A percentile compares a stretch with the other conserved stretches of the same genome.
Conservation (phyloP, 768 basidiomycete genomes). For the Xerocomus potaroensis region DNA sequence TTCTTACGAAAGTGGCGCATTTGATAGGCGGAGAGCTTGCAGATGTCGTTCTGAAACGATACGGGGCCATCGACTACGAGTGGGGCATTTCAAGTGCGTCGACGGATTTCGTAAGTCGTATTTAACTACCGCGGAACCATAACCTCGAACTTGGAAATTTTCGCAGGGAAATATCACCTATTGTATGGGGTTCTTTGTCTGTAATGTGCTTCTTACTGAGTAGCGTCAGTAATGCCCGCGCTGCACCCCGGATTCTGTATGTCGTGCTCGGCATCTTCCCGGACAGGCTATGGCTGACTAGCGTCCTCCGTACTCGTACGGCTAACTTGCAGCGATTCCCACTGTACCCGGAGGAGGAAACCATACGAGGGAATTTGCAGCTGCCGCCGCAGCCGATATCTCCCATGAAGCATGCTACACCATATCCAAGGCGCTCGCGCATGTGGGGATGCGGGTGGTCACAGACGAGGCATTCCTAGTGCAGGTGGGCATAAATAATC, state of each 20-base stretch:
- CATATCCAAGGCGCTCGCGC: constrained; percentile 68
- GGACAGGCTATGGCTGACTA: not conserved
- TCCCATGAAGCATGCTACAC: constrained; percentile 67
- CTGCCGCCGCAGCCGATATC: constrained; percentile 52
- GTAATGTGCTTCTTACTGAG: constrained; percentile 1
- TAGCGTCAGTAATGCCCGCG: constrained; percentile 49
- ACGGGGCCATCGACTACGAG: constrained; percentile 58
- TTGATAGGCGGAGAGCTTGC: constrained; percentile 68
- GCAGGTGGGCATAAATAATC: constrained; percentile 35
- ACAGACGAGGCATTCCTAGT: constrained; percentile 62
- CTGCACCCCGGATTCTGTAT: constrained; percentile 65
- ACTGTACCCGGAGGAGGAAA: constrained; percentile 70
- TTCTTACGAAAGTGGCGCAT: not conserved
- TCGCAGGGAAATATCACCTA: constrained; percentile 58
- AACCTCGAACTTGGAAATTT: not conserved
- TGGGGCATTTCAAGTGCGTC: constrained; percentile 70
- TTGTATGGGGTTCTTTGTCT: constrained; percentile 36
- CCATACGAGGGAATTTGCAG: constrained; percentile 67
- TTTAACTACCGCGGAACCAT: not conserved
- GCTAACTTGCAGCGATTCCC: constrained; percentile 57
- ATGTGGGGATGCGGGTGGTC: constrained; percentile 62
- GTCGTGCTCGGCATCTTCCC: constrained; percentile 4
- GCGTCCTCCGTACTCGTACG: not conserved
- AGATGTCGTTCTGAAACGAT: constrained; percentile 54
- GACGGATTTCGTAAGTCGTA: constrained; percentile 70